Base-by-base conservation (phyloP, 2,329 filamentous ascomycete species). In the Neonectria punicea region DNA sequence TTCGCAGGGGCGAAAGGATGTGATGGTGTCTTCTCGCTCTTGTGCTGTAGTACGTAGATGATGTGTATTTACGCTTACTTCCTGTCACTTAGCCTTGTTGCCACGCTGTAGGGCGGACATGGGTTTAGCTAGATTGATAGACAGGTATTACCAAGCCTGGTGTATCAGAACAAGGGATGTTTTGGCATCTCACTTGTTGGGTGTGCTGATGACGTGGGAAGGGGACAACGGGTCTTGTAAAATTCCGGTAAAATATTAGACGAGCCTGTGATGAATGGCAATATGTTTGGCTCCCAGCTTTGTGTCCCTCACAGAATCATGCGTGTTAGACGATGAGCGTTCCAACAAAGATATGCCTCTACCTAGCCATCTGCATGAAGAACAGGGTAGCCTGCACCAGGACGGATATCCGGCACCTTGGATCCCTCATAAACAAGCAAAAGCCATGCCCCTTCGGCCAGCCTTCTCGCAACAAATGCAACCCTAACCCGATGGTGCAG, bases 1-100 rank as follows among this genome's bases (percentile, higher is more conserved):
- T 61, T 65, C 14, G 46, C 50, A 10, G 58, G 46, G 4, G 50
- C 13, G 8, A 58, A 62, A 16, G 28, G 25, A 1, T 56, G 47
- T 14, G 59, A 56, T 36, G 46, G 5, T 57, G 30, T 51, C 32
- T 62, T 16, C 43, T 56, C 36, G 46, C 53, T 14, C 18, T 47
- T 22, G 53, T 53, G 9, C 22, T 58, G 6, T 58, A 53, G n/a
- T n/a, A n/a, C n/a, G n/a, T 22, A 28, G 14, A 36, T 5, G 13
- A 28, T 54, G 14, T 25, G 8, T 36, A 16, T 36, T 36, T 36
- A 36, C 34, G 34, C 34, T 16, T 36, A 14, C 34, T 36, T 32
- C 9, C 34, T 25, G 22, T 25, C 22, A 25, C 22, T 25, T 25
- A 25, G 34, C 6, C 34, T 36, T 16, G 2, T 36, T 16, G 34